Conservation (phyloP, 148 eudicot species). For the Rhododendron ferrugineum region DNA sequence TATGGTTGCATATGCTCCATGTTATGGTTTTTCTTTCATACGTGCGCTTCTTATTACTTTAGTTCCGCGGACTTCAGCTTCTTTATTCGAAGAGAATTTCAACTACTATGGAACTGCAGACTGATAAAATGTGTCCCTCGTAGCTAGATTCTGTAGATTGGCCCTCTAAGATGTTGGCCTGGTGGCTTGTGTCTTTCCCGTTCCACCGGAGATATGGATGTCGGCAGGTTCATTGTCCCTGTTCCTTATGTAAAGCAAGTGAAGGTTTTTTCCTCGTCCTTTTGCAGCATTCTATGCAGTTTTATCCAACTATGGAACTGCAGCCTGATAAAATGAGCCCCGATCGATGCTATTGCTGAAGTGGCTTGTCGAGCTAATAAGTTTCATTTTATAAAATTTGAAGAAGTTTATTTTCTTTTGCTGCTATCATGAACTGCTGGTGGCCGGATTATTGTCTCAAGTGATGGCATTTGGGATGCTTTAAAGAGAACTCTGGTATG, state of each 20-base stretch:
- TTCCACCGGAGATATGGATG: constrained; percentile 95
- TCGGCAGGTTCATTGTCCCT: constrained; percentile 94
- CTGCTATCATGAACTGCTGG: constrained; percentile 89
- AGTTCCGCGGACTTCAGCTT: not conserved
- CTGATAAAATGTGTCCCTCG: not conserved
- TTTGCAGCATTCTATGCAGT: not conserved
- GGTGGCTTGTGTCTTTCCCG: constrained; percentile 98
- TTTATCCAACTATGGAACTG: no score
- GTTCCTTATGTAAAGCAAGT: constrained; percentile 97
- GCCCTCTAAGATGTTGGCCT: constrained; percentile 99
- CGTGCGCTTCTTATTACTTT: not conserved
- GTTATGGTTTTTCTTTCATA: not conserved
- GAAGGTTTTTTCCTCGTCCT: constrained; percentile 47
- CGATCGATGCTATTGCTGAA: not conserved
- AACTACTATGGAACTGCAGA: not conserved
- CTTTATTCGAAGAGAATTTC: constrained; percentile 1
- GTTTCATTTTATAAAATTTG: not conserved
- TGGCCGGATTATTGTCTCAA: constrained; percentile 78
- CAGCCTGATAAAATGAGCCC: no score
- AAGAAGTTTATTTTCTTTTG: constrained; percentile 10
- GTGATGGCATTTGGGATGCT: constrained; percentile 99
- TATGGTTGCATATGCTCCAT: not conserved
- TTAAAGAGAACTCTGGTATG: constrained; percentile 8
- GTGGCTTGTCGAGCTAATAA: not conserved
- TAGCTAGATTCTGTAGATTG: constrained; percentile 47